phyloP scores from a whole-genome alignment of 345 rosid species.

The Raphanus raphanistrum region DNA sequence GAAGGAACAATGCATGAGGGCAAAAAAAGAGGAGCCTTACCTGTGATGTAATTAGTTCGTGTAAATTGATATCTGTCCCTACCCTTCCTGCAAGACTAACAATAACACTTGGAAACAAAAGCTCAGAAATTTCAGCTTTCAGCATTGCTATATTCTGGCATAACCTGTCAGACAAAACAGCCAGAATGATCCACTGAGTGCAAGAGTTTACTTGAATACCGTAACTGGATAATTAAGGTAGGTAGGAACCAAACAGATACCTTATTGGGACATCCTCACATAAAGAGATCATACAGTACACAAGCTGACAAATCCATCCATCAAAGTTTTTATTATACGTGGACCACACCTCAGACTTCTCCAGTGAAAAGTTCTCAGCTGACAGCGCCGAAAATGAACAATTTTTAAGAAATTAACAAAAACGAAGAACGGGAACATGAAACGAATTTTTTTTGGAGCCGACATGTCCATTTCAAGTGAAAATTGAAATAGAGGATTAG shows the following conservation, averaged over 20 bases:
- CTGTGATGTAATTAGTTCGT: constrained; percentile 65
- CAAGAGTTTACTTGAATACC: not conserved
- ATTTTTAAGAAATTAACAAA: constrained; percentile 13
- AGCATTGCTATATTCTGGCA: constrained; percentile 78
- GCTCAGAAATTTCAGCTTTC: constrained; percentile 91
- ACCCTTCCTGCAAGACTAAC: constrained; percentile 73
- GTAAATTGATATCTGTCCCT: constrained; percentile 52
- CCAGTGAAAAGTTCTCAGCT: constrained; percentile 65
- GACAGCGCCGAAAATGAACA: constrained; percentile 34
- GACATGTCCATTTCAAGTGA: constrained; percentile 7
- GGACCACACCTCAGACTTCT: constrained; percentile 72
- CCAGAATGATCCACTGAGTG: constrained; percentile 13
- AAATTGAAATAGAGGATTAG: not conserved
- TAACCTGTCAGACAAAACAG: constrained; percentile 54
- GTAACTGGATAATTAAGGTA: constrained; percentile 11
- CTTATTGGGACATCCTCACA: constrained; percentile 77
- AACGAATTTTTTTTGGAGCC: not conserved
- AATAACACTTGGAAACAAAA: constrained; percentile 69
- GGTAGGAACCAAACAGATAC: constrained; percentile 40
- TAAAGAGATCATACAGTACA: constrained; percentile 64
- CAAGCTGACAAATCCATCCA: constrained; percentile 88
- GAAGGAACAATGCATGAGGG: constrained; percentile 11
- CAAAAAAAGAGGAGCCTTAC: constrained; percentile 34
- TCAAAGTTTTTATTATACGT: constrained; percentile 73
- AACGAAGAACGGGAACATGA: constrained; percentile 14